These are phyloP conservation scores for Xylariaceae sp. DNA, from an alignment of 2,329 filamentous ascomycete species.

Conservation along the genomic window DNA sequence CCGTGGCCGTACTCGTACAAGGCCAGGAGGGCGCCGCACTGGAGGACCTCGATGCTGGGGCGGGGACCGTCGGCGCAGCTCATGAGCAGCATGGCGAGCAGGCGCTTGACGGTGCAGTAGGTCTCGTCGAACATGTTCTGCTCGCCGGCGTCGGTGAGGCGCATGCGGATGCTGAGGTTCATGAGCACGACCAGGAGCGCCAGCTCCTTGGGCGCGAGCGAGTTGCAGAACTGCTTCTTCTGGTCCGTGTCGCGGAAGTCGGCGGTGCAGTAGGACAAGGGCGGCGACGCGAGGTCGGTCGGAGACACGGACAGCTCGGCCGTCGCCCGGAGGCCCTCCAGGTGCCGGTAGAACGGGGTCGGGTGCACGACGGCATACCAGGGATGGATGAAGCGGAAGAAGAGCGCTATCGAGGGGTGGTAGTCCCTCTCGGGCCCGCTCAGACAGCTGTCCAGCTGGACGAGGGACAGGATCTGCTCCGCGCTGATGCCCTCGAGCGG, in stretches of 20 bases:
- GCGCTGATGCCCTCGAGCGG: constrained; percentile 33
- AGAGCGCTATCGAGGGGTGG: constrained; percentile 34
- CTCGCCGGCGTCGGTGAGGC: constrained; percentile 33
- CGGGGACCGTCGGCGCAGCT: constrained; percentile 27
- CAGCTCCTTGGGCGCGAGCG: constrained; percentile 24
- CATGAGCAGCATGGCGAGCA: constrained; percentile 32
- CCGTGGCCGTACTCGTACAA: constrained; percentile 43
- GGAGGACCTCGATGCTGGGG: constrained; percentile 36
- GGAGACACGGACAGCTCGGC: constrained; percentile 17
- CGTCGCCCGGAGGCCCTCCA: constrained; percentile 20
- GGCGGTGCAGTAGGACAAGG: constrained; percentile 13
- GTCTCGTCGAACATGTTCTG: constrained; percentile 35
- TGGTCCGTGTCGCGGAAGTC: constrained; percentile 13
- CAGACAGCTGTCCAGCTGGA: constrained; percentile 27
- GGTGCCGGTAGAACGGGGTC: constrained; percentile 32
- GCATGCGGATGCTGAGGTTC: constrained; percentile 37
- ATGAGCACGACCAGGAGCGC: constrained; percentile 40
- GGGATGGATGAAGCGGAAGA: constrained; percentile 37
- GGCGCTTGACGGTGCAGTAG: constrained; percentile 36
- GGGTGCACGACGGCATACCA: constrained; percentile 40
- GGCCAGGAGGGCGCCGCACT: constrained; percentile 37
- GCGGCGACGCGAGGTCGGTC: constrained; percentile 18
- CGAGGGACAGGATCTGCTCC: constrained; percentile 35
- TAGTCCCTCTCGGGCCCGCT: constrained; percentile 29
- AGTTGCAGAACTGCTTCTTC: constrained; percentile 8